These are phyloP conservation scores for Colletotrichum somersetense DNA, from an alignment of 2,329 filamentous ascomycete genomes.

Conservation along the genomic window DNA sequence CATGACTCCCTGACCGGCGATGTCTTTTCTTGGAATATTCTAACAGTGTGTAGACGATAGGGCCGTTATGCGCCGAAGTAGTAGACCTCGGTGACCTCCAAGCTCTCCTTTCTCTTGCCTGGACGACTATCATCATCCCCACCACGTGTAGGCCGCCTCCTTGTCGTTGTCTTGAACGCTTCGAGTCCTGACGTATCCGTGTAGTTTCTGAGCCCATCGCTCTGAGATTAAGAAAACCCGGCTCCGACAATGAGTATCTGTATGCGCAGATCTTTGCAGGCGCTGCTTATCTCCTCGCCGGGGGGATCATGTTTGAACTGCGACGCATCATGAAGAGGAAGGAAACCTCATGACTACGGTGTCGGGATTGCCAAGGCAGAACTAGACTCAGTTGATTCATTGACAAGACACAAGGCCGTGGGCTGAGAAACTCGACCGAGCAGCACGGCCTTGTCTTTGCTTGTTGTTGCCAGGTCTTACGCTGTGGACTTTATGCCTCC, in stretches of 20 bases:
- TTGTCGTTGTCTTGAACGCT: not conserved
- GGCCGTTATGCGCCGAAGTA: not conserved
- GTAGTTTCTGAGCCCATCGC: not conserved
- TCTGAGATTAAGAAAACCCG: not conserved
- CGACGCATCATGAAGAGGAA: not conserved
- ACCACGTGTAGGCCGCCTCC: not conserved
- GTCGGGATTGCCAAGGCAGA: not conserved
- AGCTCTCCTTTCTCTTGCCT: not conserved
- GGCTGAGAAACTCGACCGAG: too few relatives aligned
- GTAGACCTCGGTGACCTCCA: not conserved
- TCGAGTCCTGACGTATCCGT: not conserved
- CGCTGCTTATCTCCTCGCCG: not conserved
- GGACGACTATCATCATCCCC: not conserved
- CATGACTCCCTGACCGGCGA: not conserved
- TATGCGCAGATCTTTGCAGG: not conserved
- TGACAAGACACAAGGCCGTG: too few relatives aligned
- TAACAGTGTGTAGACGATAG: not conserved
- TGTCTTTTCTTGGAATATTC: not conserved
- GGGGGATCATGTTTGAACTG: not conserved
- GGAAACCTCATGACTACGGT: not conserved
- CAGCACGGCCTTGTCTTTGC: too few relatives aligned
- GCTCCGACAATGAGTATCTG: not conserved
- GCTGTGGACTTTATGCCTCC: too few relatives aligned
- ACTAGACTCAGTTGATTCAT: not conserved
- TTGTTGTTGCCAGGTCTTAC: too few relatives aligned